These are phyloP conservation scores for Malbranchea cinnamomea DNA, from an alignment of 2,329 filamentous ascomycete species.

Conservation along the genomic window DNA sequence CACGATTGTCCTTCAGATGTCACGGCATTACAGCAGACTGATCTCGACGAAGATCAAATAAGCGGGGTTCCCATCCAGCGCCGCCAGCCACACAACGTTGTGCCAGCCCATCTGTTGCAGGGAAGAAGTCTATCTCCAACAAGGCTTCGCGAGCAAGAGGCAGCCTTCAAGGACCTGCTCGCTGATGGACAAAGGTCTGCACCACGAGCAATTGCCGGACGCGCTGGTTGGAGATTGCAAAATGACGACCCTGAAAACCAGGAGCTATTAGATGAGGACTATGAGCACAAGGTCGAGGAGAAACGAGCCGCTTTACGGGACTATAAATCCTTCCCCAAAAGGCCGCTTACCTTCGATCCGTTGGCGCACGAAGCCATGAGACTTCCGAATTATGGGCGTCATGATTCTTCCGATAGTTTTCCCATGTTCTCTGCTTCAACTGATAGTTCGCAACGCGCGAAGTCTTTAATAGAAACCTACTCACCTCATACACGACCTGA, in stretches of 20 bases:
- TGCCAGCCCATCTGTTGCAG: too few relatives aligned
- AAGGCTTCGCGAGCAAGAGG: constrained; percentile 11
- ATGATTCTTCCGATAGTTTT: constrained; percentile 48
- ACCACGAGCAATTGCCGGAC: constrained; percentile 25
- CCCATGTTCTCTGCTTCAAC: constrained; percentile 49
- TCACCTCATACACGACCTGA: constrained; percentile 19
- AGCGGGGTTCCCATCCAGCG: too few relatives aligned
- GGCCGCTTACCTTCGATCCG: constrained; percentile 34
- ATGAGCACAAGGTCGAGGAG: constrained; percentile 26
- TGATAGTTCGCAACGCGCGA: constrained; percentile 38
- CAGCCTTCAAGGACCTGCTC: constrained; percentile 9
- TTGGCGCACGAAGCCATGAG: constrained; percentile 16
- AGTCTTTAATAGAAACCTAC: constrained; percentile 37
- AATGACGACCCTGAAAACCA: constrained; percentile 14
- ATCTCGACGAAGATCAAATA: constrained; percentile 13
- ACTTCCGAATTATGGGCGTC: constrained; percentile 29
- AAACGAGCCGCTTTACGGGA: constrained; percentile 30
- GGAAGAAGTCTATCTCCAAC: constrained; percentile 14
- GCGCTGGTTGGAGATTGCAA: constrained; percentile 23
- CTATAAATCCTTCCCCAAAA: constrained; percentile 36
- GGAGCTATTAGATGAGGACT: constrained; percentile 17
- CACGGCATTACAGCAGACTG: constrained; percentile 15
- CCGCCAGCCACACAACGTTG: too few relatives aligned
- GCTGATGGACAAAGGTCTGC: constrained; percentile 18
- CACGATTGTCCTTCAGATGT: too few relatives aligned